phyloP scores from a whole-genome alignment of 2,329 filamentous ascomycete species.

The Eutypa lata region DNA sequence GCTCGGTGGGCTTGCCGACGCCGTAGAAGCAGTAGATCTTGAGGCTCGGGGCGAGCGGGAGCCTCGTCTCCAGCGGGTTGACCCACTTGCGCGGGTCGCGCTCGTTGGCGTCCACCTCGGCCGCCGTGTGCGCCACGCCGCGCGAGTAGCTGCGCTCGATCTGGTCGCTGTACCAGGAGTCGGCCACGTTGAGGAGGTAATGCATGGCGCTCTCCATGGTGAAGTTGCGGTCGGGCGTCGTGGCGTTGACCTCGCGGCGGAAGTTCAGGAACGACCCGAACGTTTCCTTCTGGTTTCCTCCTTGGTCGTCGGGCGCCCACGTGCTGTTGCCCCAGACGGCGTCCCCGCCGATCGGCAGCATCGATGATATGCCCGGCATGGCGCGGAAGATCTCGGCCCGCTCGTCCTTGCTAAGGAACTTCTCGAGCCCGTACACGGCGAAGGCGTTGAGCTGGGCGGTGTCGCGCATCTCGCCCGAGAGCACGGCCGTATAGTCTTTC shows the following conservation, averaged over 20 bases:
- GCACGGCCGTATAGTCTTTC: constrained; percentile 84
- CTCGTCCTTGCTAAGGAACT: constrained; percentile 87
- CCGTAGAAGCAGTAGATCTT: constrained; percentile 99
- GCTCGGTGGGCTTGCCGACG: constrained; percentile 88
- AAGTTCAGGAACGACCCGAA: constrained; percentile 88
- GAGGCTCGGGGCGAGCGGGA: constrained; percentile 82
- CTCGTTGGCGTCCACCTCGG: constrained; percentile 80
- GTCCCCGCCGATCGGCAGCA: constrained; percentile 92
- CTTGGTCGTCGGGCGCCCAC: constrained; percentile 83
- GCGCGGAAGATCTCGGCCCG: constrained; percentile 90
- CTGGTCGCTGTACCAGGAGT: constrained; percentile 80
- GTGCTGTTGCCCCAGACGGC: constrained; percentile 90
- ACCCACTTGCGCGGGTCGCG: constrained; percentile 82
- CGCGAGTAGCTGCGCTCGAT: constrained; percentile 78
- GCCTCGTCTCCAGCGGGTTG: constrained; percentile 84
- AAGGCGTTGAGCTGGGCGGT: constrained; percentile 95
- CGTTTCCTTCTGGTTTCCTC: constrained; percentile 67
- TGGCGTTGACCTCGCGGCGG: constrained; percentile 60
- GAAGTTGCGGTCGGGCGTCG: constrained; percentile 68
- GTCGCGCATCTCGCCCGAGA: constrained; percentile 98
- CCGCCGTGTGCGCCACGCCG: constrained; percentile 75
- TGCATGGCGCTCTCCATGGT: constrained; percentile 75
- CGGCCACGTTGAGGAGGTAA: constrained; percentile 74
- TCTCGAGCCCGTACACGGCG: constrained; percentile 94
- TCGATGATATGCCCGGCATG: constrained; percentile 95